These are phyloP conservation scores for Populus ilicifolia DNA, from an alignment of 345 rosid genomes.

Conservation along the genomic window DNA sequence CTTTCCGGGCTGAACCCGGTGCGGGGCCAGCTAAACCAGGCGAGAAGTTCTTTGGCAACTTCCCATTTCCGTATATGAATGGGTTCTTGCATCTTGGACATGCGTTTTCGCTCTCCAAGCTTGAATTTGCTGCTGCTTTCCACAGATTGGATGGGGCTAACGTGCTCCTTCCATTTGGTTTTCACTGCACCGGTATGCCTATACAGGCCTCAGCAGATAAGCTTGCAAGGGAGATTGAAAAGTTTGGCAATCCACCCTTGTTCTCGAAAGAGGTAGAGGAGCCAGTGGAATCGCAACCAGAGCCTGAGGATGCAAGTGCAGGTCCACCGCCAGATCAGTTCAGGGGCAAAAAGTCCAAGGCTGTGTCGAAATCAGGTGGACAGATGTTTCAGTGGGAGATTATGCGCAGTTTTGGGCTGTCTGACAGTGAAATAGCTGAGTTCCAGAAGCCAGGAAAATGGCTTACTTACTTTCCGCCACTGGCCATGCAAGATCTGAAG, in stretches of 20 bases:
- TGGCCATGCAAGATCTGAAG: slow-evolving; percentile 73
- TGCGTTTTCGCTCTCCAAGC: slow-evolving; percentile 75
- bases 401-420: slow-evolving; percentile 84
- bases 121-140: slow-evolving; percentile 85
- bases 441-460: slow-evolving; percentile 78
- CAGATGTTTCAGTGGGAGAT: slow-evolving; percentile 90
- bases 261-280: slow-evolving; percentile 46
- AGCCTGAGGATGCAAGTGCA: slow-evolving; percentile 34
- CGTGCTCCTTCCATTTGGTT: slow-evolving; percentile 80
- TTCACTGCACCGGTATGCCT: slow-evolving; percentile 97
- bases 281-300: slow-evolving; percentile 20
- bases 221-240: slow-evolving; percentile 62
- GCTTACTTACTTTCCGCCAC: slow-evolving; percentile 73
- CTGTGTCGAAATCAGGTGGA: slow-evolving; percentile 73
- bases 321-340: slow-evolving; percentile 47
- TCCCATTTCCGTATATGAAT: slow-evolving; percentile 82
- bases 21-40: slow-evolving; percentile 46
- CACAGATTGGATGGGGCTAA: slow-evolving; percentile 85
- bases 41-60: slow-evolving; percentile 74
- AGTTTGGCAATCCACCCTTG: slow-evolving; percentile 72
- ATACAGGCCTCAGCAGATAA: slow-evolving; percentile 97
- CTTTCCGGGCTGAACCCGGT: slow-evolving; percentile 59
- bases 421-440: slow-evolving; percentile 59
- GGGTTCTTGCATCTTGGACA: slow-evolving; percentile 78
- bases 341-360: slow-evolving; percentile 85